Base-by-base conservation (phyloP, 225 moss, liverwort and hornwort genomes). In the Bryum argenteum region DNA sequence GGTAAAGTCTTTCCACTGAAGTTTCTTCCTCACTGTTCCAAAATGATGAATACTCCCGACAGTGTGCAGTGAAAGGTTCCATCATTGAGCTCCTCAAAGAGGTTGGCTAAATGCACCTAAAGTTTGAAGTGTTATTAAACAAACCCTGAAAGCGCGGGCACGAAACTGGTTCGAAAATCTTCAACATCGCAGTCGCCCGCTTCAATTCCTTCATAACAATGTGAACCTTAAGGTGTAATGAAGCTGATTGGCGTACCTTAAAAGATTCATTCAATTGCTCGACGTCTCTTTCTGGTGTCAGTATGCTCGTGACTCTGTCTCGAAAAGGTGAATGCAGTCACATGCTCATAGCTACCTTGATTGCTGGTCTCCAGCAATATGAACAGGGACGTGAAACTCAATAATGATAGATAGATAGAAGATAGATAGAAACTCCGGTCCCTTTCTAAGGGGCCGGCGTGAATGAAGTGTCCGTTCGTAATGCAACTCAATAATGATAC, bases 281-380 rank as follows among this genome's bases (percentile, higher is more conserved):
- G 41, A 59, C n/a, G 60, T 60, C 54, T 20, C 58, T 6, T 20
- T 38, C 69, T 21, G 24, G 24, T 70, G 58, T 73, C 77, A 73
- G 77, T 59, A 39, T 37, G 63, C 53, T 66, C 26, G 43, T 75
- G 54, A 67, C 62, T 67, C 45, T 70, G 38, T 67, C 65, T 54
- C 75, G 37, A 59, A 69, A 77, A 71, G 78, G 26, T 42, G 42
- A 38, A 40, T 61, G 48, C 8, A 70, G 23, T 45, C 73, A 69
- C 73, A 70, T 81, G 81, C 66, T 67, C 75, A 24, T 24, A 67
- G 66, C 48, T 17, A 17, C 16, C 4, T 72, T 64, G 61, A 52
- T 60, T 61, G 58, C 67, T 66, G n/a, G 60, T 63, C 39, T 43
- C 69, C 63, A 23, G 56, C 38, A 68, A 53, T 39, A 60, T 41